Evolutionary conservation across 2,329 filamentous ascomycete species (phyloP), one percentile per base, ranked within the genome.

Genomic region (Aspergillus brasiliensis): DNA sequence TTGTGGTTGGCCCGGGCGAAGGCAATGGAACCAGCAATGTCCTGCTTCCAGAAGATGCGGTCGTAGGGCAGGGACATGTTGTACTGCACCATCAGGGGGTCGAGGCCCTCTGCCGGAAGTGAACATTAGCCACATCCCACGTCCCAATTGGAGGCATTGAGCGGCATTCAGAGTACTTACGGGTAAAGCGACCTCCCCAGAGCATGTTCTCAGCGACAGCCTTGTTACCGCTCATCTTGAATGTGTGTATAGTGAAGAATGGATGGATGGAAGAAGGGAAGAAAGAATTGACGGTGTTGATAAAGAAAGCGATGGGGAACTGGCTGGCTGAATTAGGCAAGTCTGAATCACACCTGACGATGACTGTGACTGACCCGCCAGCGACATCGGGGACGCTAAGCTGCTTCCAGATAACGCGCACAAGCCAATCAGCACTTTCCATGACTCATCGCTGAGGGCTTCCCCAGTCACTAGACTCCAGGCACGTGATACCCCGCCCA

Each of bases 71-170:
- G 89, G 56, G 86, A 89, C 69, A 88, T 88, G 75, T 96, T 96
- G 82, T 94, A 96, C 66, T 89, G 83, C 62, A 88, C 84, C 91
- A 96, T 96, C 55, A 96, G 84, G 56, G 91, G 91, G 78, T 96
- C 91, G 67, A 94, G 86, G 68, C 86, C 89, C 81, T 91, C 90
- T 90, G 69, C 25, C 19, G 27, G n/a, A 49, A 69, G 44, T 48
- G 51, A 56, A 62, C 52, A 63, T 70, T 65, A 65, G 63, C 57
- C 51, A 52, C 48, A n/a, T n/a, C n/a, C n/a, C n/a, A n/a, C 40
- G 66, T 60, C 61, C 58, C 66, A 59, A 58, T 54, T 21, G 49
- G n/a, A 48, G 58, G 56, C 54, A 55, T 59, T 51, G 58, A 57
- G 46, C 17, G 37, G 38, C 15, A 11, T 62, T 38, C 37, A 31